Base-by-base conservation (phyloP, 129 eudicot species). In the Flaveria ramosissima region DNA sequence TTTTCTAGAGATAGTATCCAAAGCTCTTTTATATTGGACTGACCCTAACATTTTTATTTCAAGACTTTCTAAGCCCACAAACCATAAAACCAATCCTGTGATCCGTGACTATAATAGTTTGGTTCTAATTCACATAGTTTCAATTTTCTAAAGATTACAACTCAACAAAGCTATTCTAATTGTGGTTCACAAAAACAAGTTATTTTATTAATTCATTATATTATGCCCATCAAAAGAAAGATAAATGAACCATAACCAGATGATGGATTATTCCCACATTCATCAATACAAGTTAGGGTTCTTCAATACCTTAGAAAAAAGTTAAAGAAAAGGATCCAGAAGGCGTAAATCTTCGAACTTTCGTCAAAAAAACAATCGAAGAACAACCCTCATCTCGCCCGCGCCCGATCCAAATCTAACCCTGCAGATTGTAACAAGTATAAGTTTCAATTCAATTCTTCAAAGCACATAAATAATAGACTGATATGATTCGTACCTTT, bases 271-370 rank as follows among this genome's bases (percentile, higher is more conserved):
- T 80, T 65, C 79, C 61, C 53, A 14, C 75, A 52, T 61, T 70
- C 82, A 70, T 69, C 82, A 78, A 71, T 84, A 81, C 85, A 71
- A 79, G 78, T 76, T 75, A 81, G 64, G 81, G 81, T 80, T 76
- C 78, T 30, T 78, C 27, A 24, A 60, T 30, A 77, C 57, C 32
- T 52, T n/a, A n/a, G 23, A 52, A 52, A 52, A 52, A 52, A 52
- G 10, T 6, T 52, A n/a, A 52, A 52, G 9, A 52, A 52, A 52
- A n/a, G 59, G 17, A 52, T 52, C 56, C 2, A 12, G 9, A 73
- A 46, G 41, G 75, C 63, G 67, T 43, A 62, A 23, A 47, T 51
- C 83, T 70, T 85, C 48, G 20, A 20, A 75, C 65, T 74, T 64
- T 78, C 43, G 43, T 53, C 75, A 74, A 68, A 36, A 60, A 65